phyloP scores from a whole-genome alignment of 768 basidiomycete species.

The Cystobasidium tubakii region DNA sequence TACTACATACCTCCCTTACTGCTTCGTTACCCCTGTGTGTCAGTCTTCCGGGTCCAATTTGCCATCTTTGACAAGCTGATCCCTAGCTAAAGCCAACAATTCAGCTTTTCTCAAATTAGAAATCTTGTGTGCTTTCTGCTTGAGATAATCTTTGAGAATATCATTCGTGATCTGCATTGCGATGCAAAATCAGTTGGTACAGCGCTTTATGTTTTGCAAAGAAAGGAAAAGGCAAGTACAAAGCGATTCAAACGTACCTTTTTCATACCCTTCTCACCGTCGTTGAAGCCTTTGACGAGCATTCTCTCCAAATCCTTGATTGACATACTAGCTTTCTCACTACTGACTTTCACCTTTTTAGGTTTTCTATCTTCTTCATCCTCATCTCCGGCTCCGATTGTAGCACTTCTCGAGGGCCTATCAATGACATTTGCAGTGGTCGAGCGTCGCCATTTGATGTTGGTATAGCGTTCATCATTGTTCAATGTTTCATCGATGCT shows the following conservation, averaged over 20 bases:
- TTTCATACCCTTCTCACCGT: background rate
- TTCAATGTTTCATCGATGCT: background rate
- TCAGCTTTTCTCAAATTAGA: constrained; percentile 19
- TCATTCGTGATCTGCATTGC: constrained; percentile 21
- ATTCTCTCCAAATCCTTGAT: constrained; percentile 25
- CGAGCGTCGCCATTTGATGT: background rate
- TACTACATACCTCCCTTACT: background rate
- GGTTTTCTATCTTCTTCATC: constrained; percentile 1
- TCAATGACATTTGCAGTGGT: constrained; percentile 17
- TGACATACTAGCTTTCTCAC: constrained; percentile 11
- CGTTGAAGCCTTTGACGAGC: constrained; percentile 15
- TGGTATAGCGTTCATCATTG: background rate
- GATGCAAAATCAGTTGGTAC: background rate
- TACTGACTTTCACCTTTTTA: constrained; percentile 14
- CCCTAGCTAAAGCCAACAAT: background rate
- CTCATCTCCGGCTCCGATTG: background rate
- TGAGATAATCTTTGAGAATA: constrained; percentile 29
- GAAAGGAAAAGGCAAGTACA: background rate
- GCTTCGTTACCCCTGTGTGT: background rate
- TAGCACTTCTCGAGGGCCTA: background rate
- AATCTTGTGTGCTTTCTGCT: constrained; percentile 12
- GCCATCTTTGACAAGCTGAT: constrained; percentile 21
- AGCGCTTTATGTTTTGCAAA: background rate
- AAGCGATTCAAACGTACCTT: background rate
- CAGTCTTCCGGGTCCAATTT: background rate